A percentile compares a stretch with the other conserved stretches of the same genome.
Conservation (phyloP, 768 basidiomycete genomes). For the Tulasnella sp. region DNA sequence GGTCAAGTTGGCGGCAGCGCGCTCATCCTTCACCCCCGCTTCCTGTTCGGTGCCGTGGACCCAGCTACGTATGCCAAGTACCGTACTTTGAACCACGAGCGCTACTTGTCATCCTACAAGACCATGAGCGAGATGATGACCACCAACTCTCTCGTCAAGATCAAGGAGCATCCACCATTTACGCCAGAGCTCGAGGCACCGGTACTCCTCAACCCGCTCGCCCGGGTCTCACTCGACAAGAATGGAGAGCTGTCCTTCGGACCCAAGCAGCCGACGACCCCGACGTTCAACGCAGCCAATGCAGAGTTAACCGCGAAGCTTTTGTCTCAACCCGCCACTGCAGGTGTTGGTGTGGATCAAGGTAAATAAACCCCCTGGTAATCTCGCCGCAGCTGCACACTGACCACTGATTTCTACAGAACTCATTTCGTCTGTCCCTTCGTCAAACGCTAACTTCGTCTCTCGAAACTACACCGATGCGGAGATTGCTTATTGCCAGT, state of each 20-base stretch:
- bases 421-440: conserved; percentile 88
- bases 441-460: conserved; percentile 81
- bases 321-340: conserved; percentile 47
- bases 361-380: conserved; percentile 47
- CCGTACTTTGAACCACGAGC: conserved; percentile 59
- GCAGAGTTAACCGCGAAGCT: conserved; percentile 59
- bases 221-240: conserved; percentile 83
- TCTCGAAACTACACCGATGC: conserved; percentile 87
- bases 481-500: conserved; percentile 79
- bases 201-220: conserved; percentile 88
- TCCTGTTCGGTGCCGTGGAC: conserved; percentile 80
- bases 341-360: conserved; percentile 87
- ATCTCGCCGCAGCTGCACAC: background rate
- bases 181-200: conserved; percentile 75
- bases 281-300: conserved; percentile 60
- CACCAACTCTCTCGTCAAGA: conserved; percentile 84
- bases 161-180: conserved; percentile 93
- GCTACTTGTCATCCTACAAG: conserved; percentile 73
- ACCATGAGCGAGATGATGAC: conserved; percentile 96
- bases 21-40: conserved; percentile 84
- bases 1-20: conserved; percentile 96
- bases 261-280: conserved; percentile 53
- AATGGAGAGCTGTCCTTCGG: conserved; percentile 82
- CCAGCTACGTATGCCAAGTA: conserved; percentile 77
- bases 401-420: conserved; percentile 47